phyloP scores from a whole-genome alignment of 1,284 basidiomycete genomes.

The Malassezia globosa region DNA sequence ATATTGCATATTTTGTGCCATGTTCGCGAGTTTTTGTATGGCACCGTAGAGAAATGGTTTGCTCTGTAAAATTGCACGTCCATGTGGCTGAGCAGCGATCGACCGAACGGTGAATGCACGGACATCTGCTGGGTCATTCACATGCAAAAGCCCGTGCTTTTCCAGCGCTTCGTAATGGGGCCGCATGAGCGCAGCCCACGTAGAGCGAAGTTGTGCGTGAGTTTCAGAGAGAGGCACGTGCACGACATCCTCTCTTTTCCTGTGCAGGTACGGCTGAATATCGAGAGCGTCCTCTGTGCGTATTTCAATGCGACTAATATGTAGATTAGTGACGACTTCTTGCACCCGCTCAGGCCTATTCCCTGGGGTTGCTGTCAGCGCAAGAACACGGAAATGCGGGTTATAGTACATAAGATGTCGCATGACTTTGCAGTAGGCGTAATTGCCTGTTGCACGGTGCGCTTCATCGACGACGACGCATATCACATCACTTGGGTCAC shows the following conservation, averaged over 20 bases:
- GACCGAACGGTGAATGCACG: constrained; percentile 33
- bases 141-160: constrained; percentile 26
- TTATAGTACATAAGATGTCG: constrained; percentile 85
- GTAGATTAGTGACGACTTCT: constrained; percentile 80
- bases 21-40: constrained; percentile 24
- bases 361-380: constrained; percentile 90
- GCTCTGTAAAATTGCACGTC: constrained; percentile 13
- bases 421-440: constrained; percentile 81
- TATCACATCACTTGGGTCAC: constrained; percentile 68
- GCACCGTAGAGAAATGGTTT: constrained; percentile 20
- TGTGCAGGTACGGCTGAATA: constrained; percentile 71
- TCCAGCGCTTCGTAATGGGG: constrained; percentile 28
- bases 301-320: constrained; percentile 91
- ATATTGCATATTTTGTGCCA: constrained; percentile 38
- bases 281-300: constrained; percentile 84
- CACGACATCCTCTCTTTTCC: constrained; percentile 54
- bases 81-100: constrained; percentile 14
- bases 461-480: constrained; percentile 87
- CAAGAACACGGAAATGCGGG: constrained; percentile 81
- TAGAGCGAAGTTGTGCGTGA: constrained; percentile 35
- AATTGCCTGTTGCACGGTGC: constrained; percentile 82
- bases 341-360: constrained; percentile 76
- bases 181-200: constrained; percentile 46
- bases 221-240: constrained; percentile 30
- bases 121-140: constrained; percentile 28